Evolutionary conservation across 2,329 filamentous ascomycete species (phyloP).

Genomic region (Epichloe festucae): DNA sequence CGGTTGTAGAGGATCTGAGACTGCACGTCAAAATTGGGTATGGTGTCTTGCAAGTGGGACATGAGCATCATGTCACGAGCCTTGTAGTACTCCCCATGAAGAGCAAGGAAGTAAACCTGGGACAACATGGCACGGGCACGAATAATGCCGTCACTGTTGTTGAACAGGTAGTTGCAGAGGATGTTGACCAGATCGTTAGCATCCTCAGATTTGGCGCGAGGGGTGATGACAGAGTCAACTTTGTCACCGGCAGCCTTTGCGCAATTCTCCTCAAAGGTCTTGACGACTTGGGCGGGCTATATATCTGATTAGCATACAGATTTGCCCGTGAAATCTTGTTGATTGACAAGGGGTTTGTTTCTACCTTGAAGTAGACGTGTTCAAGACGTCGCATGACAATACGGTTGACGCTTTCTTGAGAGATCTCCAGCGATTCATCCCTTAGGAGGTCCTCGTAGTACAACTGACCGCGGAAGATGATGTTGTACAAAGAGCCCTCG

Average conservation of each 20-base stretch:
- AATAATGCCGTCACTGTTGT: conserved; percentile 88
- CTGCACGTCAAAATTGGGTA: conserved; percentile 89
- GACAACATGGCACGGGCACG: conserved; percentile 93
- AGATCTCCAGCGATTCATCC: conserved; percentile 54
- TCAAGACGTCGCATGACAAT: conserved; percentile 88
- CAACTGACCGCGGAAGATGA: conserved; percentile 74
- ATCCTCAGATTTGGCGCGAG: conserved; percentile 54
- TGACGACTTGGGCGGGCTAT: conserved; percentile 77
- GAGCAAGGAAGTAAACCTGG: conserved; percentile 95
- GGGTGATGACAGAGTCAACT: conserved; percentile 69
- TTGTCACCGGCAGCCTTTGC: conserved; percentile 66
- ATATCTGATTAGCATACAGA: conserved; percentile 4
- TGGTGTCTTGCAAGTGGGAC: conserved; percentile 97
- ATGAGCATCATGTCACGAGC: conserved; percentile 99
- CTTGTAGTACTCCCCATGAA: conserved; percentile 97
- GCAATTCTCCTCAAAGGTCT: conserved; percentile 84
- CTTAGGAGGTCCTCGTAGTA: conserved; percentile 77
- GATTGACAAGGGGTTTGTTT: conserved; percentile 9
- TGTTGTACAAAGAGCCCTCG: conserved; percentile 80
- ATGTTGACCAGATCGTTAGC: conserved; percentile 66
- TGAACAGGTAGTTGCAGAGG: conserved; percentile 91
- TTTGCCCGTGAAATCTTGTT: background rate
- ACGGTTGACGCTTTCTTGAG: conserved; percentile 83
- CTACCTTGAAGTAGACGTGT: conserved; percentile 95
- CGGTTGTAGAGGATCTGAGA: conserved; percentile 98